Conservation (phyloP, 108 stramenopile species). For the Hondaea fermentalgiana region DNA sequence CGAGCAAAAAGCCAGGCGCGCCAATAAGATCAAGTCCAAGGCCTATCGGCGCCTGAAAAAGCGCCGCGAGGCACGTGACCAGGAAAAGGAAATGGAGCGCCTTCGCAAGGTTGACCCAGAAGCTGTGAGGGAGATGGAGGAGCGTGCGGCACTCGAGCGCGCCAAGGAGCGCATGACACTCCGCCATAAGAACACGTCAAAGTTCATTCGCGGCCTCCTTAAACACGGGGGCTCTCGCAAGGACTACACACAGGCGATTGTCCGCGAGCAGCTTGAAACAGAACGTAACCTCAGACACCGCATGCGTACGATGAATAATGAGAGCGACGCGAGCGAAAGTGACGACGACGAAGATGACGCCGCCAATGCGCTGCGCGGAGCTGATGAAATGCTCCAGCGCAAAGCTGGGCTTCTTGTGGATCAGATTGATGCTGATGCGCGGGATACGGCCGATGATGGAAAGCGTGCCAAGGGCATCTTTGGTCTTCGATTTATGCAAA, state of each 20-base stretch:
- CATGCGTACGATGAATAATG: conserved; percentile 25
- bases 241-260: conserved; percentile 63
- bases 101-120: conserved; percentile 57
- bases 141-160: conserved; percentile 79
- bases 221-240: conserved; percentile 66
- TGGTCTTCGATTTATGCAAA: neutral
- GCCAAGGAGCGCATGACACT: conserved; percentile 92
- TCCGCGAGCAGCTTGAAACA: conserved; percentile 77
- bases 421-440: neutral
- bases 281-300: conserved; percentile 45
- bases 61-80: conserved; percentile 57
- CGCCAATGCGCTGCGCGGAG: conserved; percentile 18
- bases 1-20: conserved; percentile 90
- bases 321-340: conserved; percentile 29
- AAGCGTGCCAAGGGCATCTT: neutral
- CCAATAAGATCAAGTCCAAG: conserved; percentile 98
- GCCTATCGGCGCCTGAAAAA: conserved; percentile 88
- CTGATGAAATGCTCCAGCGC: conserved; percentile 26
- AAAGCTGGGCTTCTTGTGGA: conserved; percentile 24
- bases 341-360: conserved; percentile 38
- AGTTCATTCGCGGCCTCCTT: conserved; percentile 58
- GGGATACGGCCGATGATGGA: neutral
- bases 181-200: conserved; percentile 88
- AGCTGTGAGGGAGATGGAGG: conserved; percentile 59
- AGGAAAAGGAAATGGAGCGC: conserved; percentile 63